phyloP scores from a whole-genome alignment of 2,329 filamentous ascomycete species.

The Aspergillus awamori region DNA sequence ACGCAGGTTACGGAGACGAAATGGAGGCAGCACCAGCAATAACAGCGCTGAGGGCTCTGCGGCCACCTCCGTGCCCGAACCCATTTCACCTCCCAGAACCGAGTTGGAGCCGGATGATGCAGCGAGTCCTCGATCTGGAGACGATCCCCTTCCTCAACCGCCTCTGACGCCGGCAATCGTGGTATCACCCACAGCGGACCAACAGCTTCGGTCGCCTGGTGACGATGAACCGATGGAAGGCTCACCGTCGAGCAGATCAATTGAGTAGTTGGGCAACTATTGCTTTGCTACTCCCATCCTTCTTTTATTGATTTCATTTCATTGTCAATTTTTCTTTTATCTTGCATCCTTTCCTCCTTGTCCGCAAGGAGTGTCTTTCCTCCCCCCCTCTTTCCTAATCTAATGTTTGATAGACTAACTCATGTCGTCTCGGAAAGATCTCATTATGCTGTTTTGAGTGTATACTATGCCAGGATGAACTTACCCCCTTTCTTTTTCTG shows the following conservation, averaged over 20 bases:
- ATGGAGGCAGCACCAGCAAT: slow-evolving; percentile 48
- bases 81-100: slow-evolving; percentile 31
- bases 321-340: not conserved
- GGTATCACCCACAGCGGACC: slow-evolving; percentile 35
- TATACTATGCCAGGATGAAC: slow-evolving; percentile 22
- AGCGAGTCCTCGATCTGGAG: slow-evolving; percentile 27
- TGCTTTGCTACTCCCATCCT: not conserved
- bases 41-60: slow-evolving; percentile 38
- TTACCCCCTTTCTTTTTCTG: too few relatives aligned
- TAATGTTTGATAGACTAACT: slow-evolving; percentile 40
- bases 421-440: slow-evolving; percentile 34
- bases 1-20: slow-evolving; percentile 68
- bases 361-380: slow-evolving; percentile 1
- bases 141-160: slow-evolving; percentile 23
- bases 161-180: slow-evolving; percentile 39
- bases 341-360: not conserved
- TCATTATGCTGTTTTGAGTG: slow-evolving; percentile 20
- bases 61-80: slow-evolving; percentile 37
- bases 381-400: slow-evolving; percentile 25
- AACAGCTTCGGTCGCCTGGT: slow-evolving; percentile 24
- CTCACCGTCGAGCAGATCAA: slow-evolving; percentile 28
- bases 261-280: slow-evolving; percentile 28
- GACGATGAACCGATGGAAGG: slow-evolving; percentile 25
- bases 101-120: slow-evolving; percentile 28
- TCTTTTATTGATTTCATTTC: slow-evolving; percentile 1